Evolutionary conservation across 2,329 filamentous ascomycete genomes (phyloP), one percentile per base, ranked within the genome.

Genomic region (Paracorniculantispora psalliotae): DNA sequence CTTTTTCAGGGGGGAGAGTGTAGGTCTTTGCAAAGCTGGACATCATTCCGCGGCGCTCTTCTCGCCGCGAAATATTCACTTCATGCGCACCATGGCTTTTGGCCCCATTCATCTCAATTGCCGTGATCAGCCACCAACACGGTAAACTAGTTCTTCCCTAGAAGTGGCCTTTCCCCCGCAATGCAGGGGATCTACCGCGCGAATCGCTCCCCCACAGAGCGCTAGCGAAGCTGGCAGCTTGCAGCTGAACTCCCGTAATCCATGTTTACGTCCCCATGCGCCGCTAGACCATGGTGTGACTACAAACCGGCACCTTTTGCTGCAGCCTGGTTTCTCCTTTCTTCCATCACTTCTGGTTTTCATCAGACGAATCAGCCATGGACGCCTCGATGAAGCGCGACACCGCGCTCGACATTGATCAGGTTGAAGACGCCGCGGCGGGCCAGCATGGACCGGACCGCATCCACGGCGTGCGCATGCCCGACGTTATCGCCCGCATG

Each of bases 401-500:
- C 28, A 28, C 19, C 19, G 17, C 28, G 4, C 37, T 25, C 26
- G 44, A 52, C 9, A 15, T 43, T 12, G 39, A 35, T 35, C 47
- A 54, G 26, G 37, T 44, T 3, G 54, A 58, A 3, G 25, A 58
- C 15, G 48, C 39, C 17, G 53, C 52, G 25, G 30, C 35, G 1
- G 44, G 3, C 30, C 39, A 56, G 15, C 23, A 59, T 51, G 53
- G 33, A 46, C 43, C 51, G 37, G 13, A 35, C 6, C 53, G 50
- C 26, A 41, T 48, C n/a, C 39, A 54, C 17, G 48, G 62, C 15
- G 59, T 68, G 13, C 62, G 67, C 52, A 64, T 66, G 19, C 72
- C 72, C 1, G 66, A 67, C 28, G 64, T 71, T 28, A 67, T 76
- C 13, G 61, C 68, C n/a, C 62, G 73, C 58, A 70, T 83, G 66